Base-by-base conservation (phyloP, 306 rosid species). In the Casuarina glauca region DNA sequence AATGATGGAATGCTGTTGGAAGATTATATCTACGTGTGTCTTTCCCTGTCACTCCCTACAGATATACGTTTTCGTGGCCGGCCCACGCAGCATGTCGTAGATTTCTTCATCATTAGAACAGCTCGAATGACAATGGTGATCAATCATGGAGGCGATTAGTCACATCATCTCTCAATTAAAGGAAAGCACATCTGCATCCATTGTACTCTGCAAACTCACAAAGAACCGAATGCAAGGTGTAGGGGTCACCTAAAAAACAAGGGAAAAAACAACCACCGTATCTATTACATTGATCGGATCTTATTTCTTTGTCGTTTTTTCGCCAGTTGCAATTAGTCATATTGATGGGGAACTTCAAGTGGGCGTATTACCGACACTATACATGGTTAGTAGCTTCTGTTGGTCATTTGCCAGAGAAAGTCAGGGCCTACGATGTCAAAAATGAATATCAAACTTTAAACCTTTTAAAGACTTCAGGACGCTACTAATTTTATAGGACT, bases 41-140 rank as follows among this genome's bases (percentile, higher is more conserved):
- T 20, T 20, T 20, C 26, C 26, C 26, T 20, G 26, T 20, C 26
- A 20, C 52, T 49, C 52, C 12, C 53, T 49, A 46, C 50, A 46
- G 9, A 46, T 3, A 48, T 48, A 48, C n/a, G 49, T 15, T 38
- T 7, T 52, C 41, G 67, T 26, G 32, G 32, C 32, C 32, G 79
- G 71, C 32, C 79, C 84, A 42, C 16, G 57, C 51, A 63, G 70
- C 74, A 48, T 17, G 77, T 71, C 78, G 55, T 73, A 69, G 66
- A 77, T 77, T 63, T 77, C 12, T 50, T 44, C 20, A 70, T 74
- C 75, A 83, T 79, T 78, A 42, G 69, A 74, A 69, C 80, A 69
- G 74, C 80, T 69, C 69, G 51, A 50, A 68, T 70, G 80, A 74
- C 69, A 74, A 78, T 74, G n/a, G 62, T 57, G 41, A 57, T 73